These are phyloP conservation scores for Begonia fuchsioides DNA, from an alignment of 306 rosid genomes.

Conservation along the genomic window DNA sequence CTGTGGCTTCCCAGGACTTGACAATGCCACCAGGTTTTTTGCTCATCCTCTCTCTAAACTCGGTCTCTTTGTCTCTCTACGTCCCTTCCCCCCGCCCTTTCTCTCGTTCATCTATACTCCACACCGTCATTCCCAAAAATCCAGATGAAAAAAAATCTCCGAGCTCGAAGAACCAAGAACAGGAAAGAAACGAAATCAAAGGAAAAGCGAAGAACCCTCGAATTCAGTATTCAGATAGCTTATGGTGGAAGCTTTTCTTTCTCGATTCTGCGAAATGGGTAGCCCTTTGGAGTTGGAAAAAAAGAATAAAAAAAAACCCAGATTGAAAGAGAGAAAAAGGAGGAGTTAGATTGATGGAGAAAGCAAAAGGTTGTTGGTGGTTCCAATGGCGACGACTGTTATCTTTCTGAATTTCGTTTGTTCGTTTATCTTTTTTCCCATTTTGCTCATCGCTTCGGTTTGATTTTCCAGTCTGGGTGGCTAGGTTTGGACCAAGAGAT, in stretches of 20 bases:
- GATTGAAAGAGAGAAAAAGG: not conserved
- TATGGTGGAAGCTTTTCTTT: slow-evolving; percentile 8
- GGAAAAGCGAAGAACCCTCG: slow-evolving; percentile 7
- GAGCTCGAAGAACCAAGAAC: slow-evolving; percentile 15
- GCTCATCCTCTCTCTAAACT: slow-evolving; percentile 38
- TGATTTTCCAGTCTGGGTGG: not conserved
- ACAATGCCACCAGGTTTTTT: slow-evolving; percentile 40
- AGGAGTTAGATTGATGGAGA: slow-evolving; percentile 29
- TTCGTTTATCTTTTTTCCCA: not conserved
- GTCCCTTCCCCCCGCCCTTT: slow-evolving; percentile 5
- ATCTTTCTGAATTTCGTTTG: slow-evolving; percentile 1
- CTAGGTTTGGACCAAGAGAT: slow-evolving; percentile 29
- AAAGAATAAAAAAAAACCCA: slow-evolving; percentile 1
- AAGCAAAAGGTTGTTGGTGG: slow-evolving; percentile 24
- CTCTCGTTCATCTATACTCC: slow-evolving; percentile 6
- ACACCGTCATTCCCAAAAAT: slow-evolving; percentile 26
- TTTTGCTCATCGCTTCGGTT: not conserved
- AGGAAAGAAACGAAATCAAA: slow-evolving; percentile 10
- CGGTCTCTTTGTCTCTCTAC: slow-evolving; percentile 6
- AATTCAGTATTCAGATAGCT: slow-evolving; percentile 10
- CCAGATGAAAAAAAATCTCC: slow-evolving; percentile 10
- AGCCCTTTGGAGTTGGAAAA: too few species aligned
- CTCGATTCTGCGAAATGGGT: slow-evolving; percentile 9
- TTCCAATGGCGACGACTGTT: slow-evolving; percentile 10
- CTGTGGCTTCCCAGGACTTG: slow-evolving; percentile 50